Conservation (phyloP, 2,329 filamentous ascomycete species). For the Pseudogymnoascus sp. region DNA sequence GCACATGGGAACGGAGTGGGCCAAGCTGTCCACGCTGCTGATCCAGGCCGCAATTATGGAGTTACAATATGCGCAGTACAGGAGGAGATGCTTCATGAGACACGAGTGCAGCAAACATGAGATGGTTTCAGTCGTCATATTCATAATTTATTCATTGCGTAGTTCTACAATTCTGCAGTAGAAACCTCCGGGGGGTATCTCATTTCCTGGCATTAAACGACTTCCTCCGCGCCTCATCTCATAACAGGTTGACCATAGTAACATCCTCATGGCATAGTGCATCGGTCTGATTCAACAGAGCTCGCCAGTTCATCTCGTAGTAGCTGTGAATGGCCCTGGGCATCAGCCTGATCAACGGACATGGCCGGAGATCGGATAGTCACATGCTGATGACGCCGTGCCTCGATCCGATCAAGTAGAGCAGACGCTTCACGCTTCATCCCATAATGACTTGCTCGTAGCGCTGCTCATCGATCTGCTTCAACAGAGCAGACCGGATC, state of each 20-base stretch:
- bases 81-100: neutral
- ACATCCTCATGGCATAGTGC: neutral
- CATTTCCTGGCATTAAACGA: neutral
- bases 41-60: neutral
- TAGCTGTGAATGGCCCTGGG: neutral
- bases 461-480: slow-evolving; percentile 20
- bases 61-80: neutral
- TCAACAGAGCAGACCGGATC: slow-evolving; percentile 25
- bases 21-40: neutral
- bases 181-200: neutral
- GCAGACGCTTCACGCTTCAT: neutral
- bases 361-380: neutral
- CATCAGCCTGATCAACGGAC: neutral
- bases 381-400: neutral
- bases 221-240: neutral
- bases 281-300: neutral
- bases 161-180: neutral
- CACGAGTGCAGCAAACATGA: neutral
- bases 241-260: neutral
- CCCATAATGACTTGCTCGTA: slow-evolving; percentile 27
- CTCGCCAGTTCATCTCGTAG: neutral
- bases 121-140: neutral
- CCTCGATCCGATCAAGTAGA: neutral
- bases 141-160: neutral
- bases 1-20: slow-evolving; percentile 1